These are phyloP conservation scores for Mortierella sp. DNA, from an alignment of 371 early-diverging fungal genomes.

Conservation along the genomic window DNA sequence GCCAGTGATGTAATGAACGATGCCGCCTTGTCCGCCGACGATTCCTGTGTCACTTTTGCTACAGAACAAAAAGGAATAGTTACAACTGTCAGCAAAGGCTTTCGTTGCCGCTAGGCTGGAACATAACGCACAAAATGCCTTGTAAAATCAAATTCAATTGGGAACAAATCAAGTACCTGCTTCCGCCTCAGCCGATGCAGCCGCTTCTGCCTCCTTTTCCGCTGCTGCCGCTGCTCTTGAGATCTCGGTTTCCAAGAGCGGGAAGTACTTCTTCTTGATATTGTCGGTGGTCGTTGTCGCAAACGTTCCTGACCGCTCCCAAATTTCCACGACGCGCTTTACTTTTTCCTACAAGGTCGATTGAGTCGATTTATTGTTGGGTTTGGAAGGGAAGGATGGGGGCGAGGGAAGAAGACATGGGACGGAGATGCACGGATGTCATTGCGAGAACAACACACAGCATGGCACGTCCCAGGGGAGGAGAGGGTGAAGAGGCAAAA, in stretches of 20 bases:
- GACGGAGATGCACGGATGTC: background rate
- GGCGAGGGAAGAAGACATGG: background rate
- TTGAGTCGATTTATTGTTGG: slow-evolving; percentile 8
- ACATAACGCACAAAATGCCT: background rate
- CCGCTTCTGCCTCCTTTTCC: background rate
- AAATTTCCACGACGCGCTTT: slow-evolving; percentile 70
- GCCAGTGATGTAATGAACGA: slow-evolving; percentile 41
- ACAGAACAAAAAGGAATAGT: background rate
- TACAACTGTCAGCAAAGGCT: background rate
- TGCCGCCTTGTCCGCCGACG: slow-evolving; percentile 21
- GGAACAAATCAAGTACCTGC: slow-evolving; percentile 6
- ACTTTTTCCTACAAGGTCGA: slow-evolving; percentile 65
- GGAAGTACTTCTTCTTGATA: slow-evolving; percentile 55
- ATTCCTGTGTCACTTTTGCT: slow-evolving; percentile 10
- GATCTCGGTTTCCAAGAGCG: slow-evolving; percentile 37
- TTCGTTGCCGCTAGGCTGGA: background rate
- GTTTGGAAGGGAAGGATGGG: too few relatives aligned
- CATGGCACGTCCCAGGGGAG: background rate
- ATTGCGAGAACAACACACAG: background rate
- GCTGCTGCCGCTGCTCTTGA: slow-evolving; percentile 14
- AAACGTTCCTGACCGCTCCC: slow-evolving; percentile 68
- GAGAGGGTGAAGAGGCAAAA: background rate
- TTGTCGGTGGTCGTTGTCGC: slow-evolving; percentile 56
- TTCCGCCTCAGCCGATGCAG: background rate
- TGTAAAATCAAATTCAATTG: background rate